Evolutionary conservation across 495 filamentous ascomycete species (phyloP), one percentile per base, ranked within the genome.

Genomic region (Hypoxylon intermedium): DNA sequence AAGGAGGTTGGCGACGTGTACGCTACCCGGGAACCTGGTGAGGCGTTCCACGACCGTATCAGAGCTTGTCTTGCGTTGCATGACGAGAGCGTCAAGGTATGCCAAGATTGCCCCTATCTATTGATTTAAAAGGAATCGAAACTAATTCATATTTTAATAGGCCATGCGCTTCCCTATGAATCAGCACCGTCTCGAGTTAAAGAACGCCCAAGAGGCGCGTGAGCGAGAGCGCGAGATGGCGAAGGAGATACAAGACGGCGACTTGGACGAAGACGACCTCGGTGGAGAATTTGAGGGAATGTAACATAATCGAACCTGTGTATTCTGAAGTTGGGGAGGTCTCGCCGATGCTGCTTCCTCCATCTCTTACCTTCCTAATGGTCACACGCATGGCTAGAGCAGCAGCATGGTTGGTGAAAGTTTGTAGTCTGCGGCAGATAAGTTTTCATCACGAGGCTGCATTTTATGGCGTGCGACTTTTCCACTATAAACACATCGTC

Each of bases 131-230:
- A 5, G 12, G 19, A 13, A 24, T 1, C 9, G n/a, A 47, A 30
- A n/a, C 63, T 65, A 58, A 60, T 43, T 33, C 1, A 23, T 67
- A 44, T 28, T 30, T 31, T 21, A 15, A 16, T 57, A 96, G 91
- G 93, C 94, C 18, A 98, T 98, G 94, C 83, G 95, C 12, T 98
- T 97, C 79, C 94, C 94, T 6, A 97, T 97, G 93, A 97, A 98
- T 77, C 92, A 97, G 77, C 93, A 98, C 77, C 84, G 94, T n/a
- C 81, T 97, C 23, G 94, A 98, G 76, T 80, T 98, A 45, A 97
- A 96, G 86, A 98, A 94, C 68, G 94, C 95, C 2, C 93, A 97
- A 74, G 94, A 98, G 76, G 94, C 94, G 15, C 86, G 94, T 36
- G 94, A 98, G 77, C 83, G 94, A 34, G 94, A 98, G 78, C 82